Evolutionary conservation across 257 asterid species (phyloP).

Genomic region (Capsicum pubescens): DNA sequence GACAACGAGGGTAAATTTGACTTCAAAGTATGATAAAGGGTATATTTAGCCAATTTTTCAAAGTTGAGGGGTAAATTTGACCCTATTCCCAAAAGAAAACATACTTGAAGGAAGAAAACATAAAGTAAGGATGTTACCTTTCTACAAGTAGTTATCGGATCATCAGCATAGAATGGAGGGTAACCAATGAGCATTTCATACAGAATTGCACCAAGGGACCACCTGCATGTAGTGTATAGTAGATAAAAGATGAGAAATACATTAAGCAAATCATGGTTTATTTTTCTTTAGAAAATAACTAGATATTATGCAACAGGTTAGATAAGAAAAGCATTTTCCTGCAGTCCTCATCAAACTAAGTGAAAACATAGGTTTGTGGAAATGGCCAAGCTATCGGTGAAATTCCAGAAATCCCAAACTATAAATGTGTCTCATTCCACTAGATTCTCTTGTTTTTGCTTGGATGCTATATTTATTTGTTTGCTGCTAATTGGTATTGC

Average conservation of each 20-base stretch:
- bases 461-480: no score
- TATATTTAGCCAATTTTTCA: no score
- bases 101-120: conserved; percentile 11
- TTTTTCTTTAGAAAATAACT: neutral
- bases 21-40: no score
- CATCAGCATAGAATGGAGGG: conserved; percentile 61
- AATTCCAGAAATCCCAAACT: conserved; percentile 5
- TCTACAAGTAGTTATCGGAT: conserved; percentile 58
- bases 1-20: no score
- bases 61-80: no score
- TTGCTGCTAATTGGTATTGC: conserved; percentile 12
- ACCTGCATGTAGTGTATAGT: conserved; percentile 46
- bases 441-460: no score
- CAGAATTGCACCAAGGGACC: conserved; percentile 65
- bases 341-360: conserved; percentile 22
- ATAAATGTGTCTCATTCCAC: conserved; percentile 18
- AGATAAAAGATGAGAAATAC: conserved; percentile 24
- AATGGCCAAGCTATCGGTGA: neutral
- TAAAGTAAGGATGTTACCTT: conserved; percentile 43
- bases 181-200: conserved; percentile 64
- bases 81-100: neutral
- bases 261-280: conserved; percentile 24
- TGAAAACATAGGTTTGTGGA: neutral
- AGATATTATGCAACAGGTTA: neutral
- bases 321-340: conserved; percentile 5